Evolutionary conservation across 2,329 filamentous ascomycete species (phyloP), one percentile per base, ranked within the genome.

Genomic region (Phaeoacremonium minimum): DNA sequence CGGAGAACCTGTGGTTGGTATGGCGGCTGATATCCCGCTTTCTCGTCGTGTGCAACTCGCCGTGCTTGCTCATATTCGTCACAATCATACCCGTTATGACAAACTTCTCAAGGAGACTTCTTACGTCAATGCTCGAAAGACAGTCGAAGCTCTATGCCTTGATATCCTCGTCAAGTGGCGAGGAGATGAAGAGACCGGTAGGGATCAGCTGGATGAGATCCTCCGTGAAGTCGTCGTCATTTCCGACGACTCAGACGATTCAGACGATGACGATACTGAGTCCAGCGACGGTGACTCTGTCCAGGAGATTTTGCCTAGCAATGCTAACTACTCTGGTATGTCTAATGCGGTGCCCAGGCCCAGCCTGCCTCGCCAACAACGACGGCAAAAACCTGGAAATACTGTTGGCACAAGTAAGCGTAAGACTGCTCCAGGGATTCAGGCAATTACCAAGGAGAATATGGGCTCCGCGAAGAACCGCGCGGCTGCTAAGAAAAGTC

Each of bases 101-200:
- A 56, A 72, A 39, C 61, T 83, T 14, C 60, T 83, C 13, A 71
- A 57, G 48, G 74, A 82, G 49, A 76, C 75, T 5, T 64, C 60
- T 14, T 83, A 76, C 66, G 60, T 66, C 34, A 77, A 76, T 49
- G 77, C 79, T 35, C 68, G 80, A 43, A 80, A 73, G 58, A 69
- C 70, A 28, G 77, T 83, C 30, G 76, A 83, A 47, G 58, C 67
- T 19, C 61, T 78, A 12, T 83, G 80, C 44, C 63, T 83, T 31
- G 79, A 83, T 46, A 66, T 78, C 36, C 73, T 84, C 55, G 73
- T 83, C 66, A 83, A 83, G 73, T 84, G 80, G 80, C 78, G 80
- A 62, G 80, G 80, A 37, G 80, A 84, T 47, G 80, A 84, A 55
- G 80, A 84, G 53, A 83, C 73, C 14, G 80, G 80, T 17, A 74